Conservation (phyloP, 345 rosid genomes). For the Citrus maxima region DNA sequence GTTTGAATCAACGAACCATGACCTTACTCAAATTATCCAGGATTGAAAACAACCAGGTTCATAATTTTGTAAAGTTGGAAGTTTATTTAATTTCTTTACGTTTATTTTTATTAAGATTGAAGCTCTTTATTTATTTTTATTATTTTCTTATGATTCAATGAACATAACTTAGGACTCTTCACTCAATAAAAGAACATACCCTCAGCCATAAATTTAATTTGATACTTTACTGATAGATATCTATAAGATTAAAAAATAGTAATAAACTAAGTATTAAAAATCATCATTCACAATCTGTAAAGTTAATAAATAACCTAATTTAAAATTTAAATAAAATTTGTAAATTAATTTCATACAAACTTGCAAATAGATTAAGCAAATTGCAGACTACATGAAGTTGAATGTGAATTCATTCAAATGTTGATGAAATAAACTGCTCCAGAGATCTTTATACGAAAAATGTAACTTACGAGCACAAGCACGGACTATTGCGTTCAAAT, state of each 20-base stretch:
- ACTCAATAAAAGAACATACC: neutral
- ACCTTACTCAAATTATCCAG: neutral
- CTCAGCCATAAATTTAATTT: neutral
- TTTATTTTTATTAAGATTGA: neutral
- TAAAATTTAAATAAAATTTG: too few relatives aligned
- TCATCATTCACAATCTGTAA: neutral
- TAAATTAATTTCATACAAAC: neutral
- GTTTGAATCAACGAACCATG: neutral
- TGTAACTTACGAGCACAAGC: conserved; percentile 84
- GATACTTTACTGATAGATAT: neutral
- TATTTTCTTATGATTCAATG: neutral
- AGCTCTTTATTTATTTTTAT: neutral
- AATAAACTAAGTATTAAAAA: neutral
- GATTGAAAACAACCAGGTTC: neutral
- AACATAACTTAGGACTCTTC: neutral
- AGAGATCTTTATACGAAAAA: neutral
- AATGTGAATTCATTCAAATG: neutral
- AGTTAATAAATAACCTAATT: neutral
- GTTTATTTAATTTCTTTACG: neutral
- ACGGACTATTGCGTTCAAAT: conserved; percentile 72
- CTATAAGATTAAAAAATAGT: neutral
- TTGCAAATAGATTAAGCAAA: neutral
- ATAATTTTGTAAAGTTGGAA: neutral
- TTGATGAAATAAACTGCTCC: neutral
- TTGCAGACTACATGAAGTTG: neutral